Base-by-base conservation (phyloP, 768 basidiomycete genomes). In the Agaricus sinodeliciosus region DNA sequence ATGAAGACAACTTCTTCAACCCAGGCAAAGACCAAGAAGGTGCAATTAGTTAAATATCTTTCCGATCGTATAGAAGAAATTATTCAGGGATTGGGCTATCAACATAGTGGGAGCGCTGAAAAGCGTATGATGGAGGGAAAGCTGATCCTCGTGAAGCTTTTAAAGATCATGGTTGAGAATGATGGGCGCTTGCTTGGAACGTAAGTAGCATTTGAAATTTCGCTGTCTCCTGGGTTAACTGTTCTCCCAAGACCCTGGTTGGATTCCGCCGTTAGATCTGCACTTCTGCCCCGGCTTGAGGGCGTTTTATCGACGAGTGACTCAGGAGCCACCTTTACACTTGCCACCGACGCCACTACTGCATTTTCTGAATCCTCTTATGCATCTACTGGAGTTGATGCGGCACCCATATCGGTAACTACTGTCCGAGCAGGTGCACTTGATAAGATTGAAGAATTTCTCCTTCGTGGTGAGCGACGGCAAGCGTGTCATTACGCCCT, bases 401-500 rank as follows among this genome's bases (percentile, higher is more conserved):
- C 85, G 52, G 60, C 65, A 0, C 75, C 84, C 0, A 67, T 90
- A 43, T 75, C 82, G 4, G 74, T 79, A 3, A 81, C 82, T 34
- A 74, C 74, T 8, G 73, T 91, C 7, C 76, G 76, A 5, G 66
- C 83, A 0, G 82, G 85, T 0, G 69, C 85, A 13, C 69, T 96
- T 25, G 82, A 90, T 62, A 83, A 80, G 62, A 87, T 96, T 55
- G 82, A 92, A 60, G 79, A 80, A 26, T 79, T 90, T 47, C 77
- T 99, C 13, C 67, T 94, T 9, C 80, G 82, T 53, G 96, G 95
- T 13, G 85, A 96, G 60, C 85, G 91, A 34, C 81, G 81, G 18
- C 82, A 85, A 57, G 96, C 96, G 1, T 93, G 89, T 63, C 82
- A 84, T 54, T 94, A 83, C 64, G 95, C 96, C 2, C 74, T 91